These are phyloP conservation scores for Drosera capensis DNA, from an alignment of 148 eudicot species.

Conservation along the genomic window DNA sequence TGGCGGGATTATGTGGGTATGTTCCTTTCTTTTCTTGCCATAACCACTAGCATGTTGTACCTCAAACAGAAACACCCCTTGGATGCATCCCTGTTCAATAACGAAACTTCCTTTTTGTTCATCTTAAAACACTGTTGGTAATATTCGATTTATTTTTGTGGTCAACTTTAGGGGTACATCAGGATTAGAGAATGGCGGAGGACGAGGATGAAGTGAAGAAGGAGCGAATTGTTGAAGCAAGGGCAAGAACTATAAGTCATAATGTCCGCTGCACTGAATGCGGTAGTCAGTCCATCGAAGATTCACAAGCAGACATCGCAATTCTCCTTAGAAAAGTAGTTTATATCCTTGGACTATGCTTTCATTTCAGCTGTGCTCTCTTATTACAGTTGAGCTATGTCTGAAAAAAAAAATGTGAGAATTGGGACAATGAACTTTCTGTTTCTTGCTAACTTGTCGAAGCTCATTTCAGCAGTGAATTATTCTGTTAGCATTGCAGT, in stretches of 20 bases:
- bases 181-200: slow-evolving; percentile 29
- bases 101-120: neutral
- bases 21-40: too few species aligned
- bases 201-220: slow-evolving; percentile 43
- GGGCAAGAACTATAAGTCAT: slow-evolving; percentile 87
- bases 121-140: neutral
- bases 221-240: slow-evolving; percentile 56
- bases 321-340: slow-evolving; percentile 86
- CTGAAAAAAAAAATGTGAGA: too few species aligned
- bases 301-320: slow-evolving; percentile 93
- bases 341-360: neutral
- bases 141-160: neutral
- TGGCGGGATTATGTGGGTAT: too few species aligned
- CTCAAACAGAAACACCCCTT: too few species aligned
- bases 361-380: neutral
- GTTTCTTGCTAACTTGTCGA: too few species aligned
- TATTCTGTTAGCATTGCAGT: too few species aligned
- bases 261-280: slow-evolving; percentile 89
- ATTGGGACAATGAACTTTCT: too few species aligned
- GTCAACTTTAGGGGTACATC: neutral
- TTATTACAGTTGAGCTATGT: too few species aligned
- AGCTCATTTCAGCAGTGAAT: too few species aligned
- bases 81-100: too few species aligned
- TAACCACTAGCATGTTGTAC: too few species aligned
- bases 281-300: slow-evolving; percentile 98